Evolutionary conservation across 1,284 basidiomycete genomes (phyloP).

Genomic region (Veloboletus limbatus): DNA sequence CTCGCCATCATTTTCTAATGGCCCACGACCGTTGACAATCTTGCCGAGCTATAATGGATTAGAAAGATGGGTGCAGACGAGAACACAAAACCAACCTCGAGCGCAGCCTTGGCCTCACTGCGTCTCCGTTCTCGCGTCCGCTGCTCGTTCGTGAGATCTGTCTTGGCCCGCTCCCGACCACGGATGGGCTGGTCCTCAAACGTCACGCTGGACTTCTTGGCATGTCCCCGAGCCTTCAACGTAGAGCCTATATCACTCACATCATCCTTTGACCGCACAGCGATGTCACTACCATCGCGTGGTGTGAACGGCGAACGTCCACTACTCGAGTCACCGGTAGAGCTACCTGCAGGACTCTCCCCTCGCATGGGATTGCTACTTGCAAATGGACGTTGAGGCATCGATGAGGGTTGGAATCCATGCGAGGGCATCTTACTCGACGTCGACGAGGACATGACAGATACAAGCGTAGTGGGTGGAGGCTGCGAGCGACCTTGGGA

Average conservation of each 20-base stretch:
- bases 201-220: conserved; percentile 57
- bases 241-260: conserved; percentile 37
- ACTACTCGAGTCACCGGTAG: conserved; percentile 75
- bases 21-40: conserved; percentile 71
- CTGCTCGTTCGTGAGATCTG: conserved; percentile 43
- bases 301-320: conserved; percentile 69
- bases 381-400: conserved; percentile 50
- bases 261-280: conserved; percentile 31
- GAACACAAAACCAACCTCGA: conserved; percentile 55
- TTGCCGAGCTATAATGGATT: conserved; percentile 62
- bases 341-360: conserved; percentile 68
- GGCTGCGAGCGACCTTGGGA: conserved; percentile 13
- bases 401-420: conserved; percentile 12
- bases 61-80: conserved; percentile 6
- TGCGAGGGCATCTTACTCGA: conserved; percentile 11
- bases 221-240: conserved; percentile 36
- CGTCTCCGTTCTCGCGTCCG: conserved; percentile 65
- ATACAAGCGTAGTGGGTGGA: too few relatives aligned
- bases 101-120: conserved; percentile 72
- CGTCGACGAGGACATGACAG: too few relatives aligned
- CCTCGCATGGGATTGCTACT: conserved; percentile 35
- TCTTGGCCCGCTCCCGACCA: conserved; percentile 32
- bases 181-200: conserved; percentile 44
- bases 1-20: conserved; percentile 50
- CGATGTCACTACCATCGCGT: conserved; percentile 69